phyloP scores from a whole-genome alignment of 768 basidiomycete species.

The Hypholoma fasciculare region DNA sequence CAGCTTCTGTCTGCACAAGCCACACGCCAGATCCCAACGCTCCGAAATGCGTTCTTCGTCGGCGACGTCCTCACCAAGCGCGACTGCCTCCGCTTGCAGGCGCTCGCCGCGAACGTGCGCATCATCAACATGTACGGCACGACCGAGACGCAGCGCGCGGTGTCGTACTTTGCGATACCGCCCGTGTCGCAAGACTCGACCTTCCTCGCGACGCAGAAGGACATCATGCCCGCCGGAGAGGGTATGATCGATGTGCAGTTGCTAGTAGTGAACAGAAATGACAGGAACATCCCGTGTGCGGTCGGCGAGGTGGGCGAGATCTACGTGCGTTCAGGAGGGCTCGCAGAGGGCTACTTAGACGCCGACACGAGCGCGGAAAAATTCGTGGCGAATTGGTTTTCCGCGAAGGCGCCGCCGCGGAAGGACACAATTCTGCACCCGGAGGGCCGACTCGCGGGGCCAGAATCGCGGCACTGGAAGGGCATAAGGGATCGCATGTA shows the following conservation, averaged over 20 bases:
- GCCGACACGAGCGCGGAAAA: conserved; percentile 81
- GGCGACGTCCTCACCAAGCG: conserved; percentile 99
- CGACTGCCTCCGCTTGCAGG: conserved; percentile 92
- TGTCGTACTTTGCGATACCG: conserved; percentile 95
- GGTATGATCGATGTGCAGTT: conserved; percentile 99
- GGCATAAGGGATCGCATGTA: conserved; percentile 98
- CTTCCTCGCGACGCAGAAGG: conserved; percentile 92
- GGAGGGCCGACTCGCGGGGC: conserved; percentile 51
- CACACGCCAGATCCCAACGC: conserved; percentile 85
- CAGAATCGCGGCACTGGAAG: conserved; percentile 86
- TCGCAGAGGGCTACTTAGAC: conserved; percentile 95
- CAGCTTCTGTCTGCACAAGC: conserved; percentile 84
- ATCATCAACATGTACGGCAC: conserved; percentile 99
- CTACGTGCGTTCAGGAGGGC: conserved; percentile 93
- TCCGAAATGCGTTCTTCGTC: conserved; percentile 94
- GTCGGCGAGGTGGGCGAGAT: conserved; percentile 98
- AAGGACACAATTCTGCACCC: conserved; percentile 77
- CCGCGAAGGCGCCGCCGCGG: conserved; percentile 42
- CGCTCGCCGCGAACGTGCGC: conserved; percentile 86
- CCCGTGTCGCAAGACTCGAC: conserved; percentile 81
- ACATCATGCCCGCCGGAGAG: conserved; percentile 95
- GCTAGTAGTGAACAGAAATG: conserved; percentile 89
- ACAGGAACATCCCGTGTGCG: conserved; percentile 83
- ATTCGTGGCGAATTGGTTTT: conserved; percentile 95
- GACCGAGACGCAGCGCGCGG: conserved; percentile 98